Conservation (phyloP, 768 basidiomycete species). For the Boletales sp. region DNA sequence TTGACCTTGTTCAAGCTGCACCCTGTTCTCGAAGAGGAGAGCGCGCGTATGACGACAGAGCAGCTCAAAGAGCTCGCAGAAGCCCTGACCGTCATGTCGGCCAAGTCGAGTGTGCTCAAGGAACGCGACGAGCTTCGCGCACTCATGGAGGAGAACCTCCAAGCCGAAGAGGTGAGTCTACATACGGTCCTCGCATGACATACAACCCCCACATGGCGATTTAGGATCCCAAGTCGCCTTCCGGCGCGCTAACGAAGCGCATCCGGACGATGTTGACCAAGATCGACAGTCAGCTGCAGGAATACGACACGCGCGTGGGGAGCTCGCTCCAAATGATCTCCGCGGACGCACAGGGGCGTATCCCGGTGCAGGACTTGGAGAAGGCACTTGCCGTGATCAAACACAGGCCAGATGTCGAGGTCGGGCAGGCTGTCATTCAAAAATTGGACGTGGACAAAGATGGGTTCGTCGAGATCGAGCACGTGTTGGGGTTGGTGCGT, state of each 20-base stretch:
- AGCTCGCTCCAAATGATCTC: constrained; percentile 83
- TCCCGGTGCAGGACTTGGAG: constrained; percentile 84
- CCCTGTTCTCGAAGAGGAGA: constrained; percentile 57
- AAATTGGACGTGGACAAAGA: constrained; percentile 97
- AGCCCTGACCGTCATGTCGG: constrained; percentile 84
- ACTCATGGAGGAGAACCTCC: constrained; percentile 92
- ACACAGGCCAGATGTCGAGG: constrained; percentile 88
- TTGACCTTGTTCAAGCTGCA: constrained; percentile 43
- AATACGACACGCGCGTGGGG: constrained; percentile 87
- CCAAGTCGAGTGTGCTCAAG: constrained; percentile 92
- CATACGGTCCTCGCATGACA: not conserved
- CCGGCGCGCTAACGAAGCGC: constrained; percentile 88
- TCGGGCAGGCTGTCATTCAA: constrained; percentile 80
- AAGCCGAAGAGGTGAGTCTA: constrained; percentile 71
- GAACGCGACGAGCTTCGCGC: constrained; percentile 88
- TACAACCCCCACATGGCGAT: not conserved
- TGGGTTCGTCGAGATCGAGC: constrained; percentile 92
- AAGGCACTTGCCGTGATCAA: constrained; percentile 91
- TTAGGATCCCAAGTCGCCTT: constrained; percentile 76
- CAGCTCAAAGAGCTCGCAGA: constrained; percentile 93
- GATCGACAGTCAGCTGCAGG: constrained; percentile 88
- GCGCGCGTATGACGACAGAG: constrained; percentile 96
- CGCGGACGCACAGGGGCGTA: constrained; percentile 81
- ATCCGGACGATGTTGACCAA: constrained; percentile 95
- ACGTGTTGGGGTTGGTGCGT: constrained; percentile 83